Evolutionary conservation across 192 early-diverging fungal genomes (phyloP).

Genomic region (Cladochytrium replicatum): DNA sequence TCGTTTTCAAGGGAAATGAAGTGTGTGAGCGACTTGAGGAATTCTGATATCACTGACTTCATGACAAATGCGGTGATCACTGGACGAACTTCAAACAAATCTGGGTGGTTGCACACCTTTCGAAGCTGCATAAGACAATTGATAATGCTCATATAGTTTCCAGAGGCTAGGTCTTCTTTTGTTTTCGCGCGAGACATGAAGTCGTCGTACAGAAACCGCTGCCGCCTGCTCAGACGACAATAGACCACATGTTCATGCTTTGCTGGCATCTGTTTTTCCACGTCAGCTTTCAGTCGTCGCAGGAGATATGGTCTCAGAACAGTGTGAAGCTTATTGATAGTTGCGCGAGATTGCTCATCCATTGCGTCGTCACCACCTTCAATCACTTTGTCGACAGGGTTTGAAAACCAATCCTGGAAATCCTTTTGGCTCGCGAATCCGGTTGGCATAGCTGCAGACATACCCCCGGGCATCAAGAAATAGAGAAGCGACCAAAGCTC

Average conservation of each 20-base stretch:
- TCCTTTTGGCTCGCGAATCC: conserved; percentile 76
- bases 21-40: background rate
- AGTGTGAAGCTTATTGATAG: conserved; percentile 73
- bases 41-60: conserved; percentile 31
- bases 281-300: conserved; percentile 73
- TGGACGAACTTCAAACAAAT: conserved; percentile 48
- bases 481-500: conserved; percentile 83
- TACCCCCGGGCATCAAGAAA: conserved; percentile 78
- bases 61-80: conserved; percentile 46
- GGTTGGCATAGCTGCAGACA: conserved; percentile 2
- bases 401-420: conserved; percentile 84
- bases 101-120: conserved; percentile 44
- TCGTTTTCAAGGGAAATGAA: background rate
- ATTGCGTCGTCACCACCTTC: conserved; percentile 69
- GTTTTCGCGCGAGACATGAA: conserved; percentile 77
- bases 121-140: conserved; percentile 67
- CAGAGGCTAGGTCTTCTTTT: conserved; percentile 55
- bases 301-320: conserved; percentile 85
- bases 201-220: conserved; percentile 65
- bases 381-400: conserved; percentile 49
- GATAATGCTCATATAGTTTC: conserved; percentile 67
- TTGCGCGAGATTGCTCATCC: conserved; percentile 59
- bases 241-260: conserved; percentile 74
- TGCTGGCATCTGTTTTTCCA: conserved; percentile 76
- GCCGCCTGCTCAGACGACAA: conserved; percentile 58